Evolutionary conservation across 192 early-diverging fungal species (phyloP).

Genomic region (Pilobolus umbonatus): DNA sequence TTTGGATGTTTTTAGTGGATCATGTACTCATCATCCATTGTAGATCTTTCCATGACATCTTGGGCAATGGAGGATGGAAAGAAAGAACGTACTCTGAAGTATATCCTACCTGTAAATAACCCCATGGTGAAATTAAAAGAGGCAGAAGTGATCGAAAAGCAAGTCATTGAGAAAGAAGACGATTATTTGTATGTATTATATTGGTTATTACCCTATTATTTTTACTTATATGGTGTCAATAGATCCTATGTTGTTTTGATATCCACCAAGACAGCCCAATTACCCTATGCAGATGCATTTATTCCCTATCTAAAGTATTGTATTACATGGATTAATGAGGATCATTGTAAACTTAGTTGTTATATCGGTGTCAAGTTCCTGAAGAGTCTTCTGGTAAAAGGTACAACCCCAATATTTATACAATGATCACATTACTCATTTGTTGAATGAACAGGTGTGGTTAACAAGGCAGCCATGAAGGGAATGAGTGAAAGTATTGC

Average conservation of each 20-base stretch:
- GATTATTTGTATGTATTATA: slow-evolving; percentile 51
- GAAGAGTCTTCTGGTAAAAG: slow-evolving; percentile 67
- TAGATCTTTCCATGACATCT: slow-evolving; percentile 10
- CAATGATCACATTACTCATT: too few species aligned
- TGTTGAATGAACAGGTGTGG: too few species aligned
- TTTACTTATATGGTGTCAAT: slow-evolving; percentile 1
- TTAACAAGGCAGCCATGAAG: slow-evolving; percentile 52
- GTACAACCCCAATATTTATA: too few species aligned
- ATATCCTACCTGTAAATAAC: slow-evolving; percentile 67
- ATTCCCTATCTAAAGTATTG: slow-evolving; percentile 52
- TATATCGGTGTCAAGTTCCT: slow-evolving; percentile 60
- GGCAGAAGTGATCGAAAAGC: slow-evolving; percentile 55
- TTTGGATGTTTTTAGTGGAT: background rate
- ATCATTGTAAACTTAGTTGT: slow-evolving; percentile 53
- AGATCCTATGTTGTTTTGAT: slow-evolving; percentile 47
- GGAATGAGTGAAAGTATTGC: slow-evolving; percentile 51
- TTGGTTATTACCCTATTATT: background rate
- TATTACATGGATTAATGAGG: slow-evolving; percentile 57
- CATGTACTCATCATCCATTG: background rate
- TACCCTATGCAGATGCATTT: slow-evolving; percentile 35
- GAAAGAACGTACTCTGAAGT: slow-evolving; percentile 48
- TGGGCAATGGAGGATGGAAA: slow-evolving; percentile 16
- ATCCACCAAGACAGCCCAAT: slow-evolving; percentile 46
- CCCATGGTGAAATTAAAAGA: slow-evolving; percentile 72
- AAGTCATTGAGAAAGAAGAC: slow-evolving; percentile 48